A percentile compares a stretch with the other conserved stretches of the same genome.
Evolutionary conservation across 2,329 filamentous ascomycete genomes (phyloP).

Genomic region (Arthrobotrys iridis): DNA sequence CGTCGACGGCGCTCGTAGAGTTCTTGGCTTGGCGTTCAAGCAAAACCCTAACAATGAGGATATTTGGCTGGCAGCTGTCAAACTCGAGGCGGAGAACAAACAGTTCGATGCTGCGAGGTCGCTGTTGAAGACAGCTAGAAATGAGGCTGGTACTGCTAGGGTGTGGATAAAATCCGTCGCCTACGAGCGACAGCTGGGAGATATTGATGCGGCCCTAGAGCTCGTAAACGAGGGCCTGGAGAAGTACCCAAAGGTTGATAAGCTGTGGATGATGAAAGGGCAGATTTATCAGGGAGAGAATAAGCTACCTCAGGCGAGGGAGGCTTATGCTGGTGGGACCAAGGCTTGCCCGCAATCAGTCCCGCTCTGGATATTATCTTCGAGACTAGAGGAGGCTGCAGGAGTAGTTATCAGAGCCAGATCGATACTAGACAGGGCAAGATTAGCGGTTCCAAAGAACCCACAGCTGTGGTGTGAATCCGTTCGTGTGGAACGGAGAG

Average conservation of each 20-base stretch:
- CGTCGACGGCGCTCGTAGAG: conserved; percentile 83
- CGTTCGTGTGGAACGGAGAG: conserved; percentile 89
- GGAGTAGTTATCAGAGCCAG: conserved; percentile 90
- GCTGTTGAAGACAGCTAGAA: conserved; percentile 81
- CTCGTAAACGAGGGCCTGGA: conserved; percentile 87
- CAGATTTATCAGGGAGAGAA: conserved; percentile 91
- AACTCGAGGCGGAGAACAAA: conserved; percentile 90
- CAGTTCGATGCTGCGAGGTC: conserved; percentile 83
- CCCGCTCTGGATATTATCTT: conserved; percentile 87
- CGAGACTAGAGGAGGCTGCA: conserved; percentile 83
- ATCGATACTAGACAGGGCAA: conserved; percentile 89
- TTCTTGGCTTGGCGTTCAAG: conserved; percentile 89
- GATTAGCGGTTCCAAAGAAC: conserved; percentile 85
- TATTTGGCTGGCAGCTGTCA: conserved; percentile 96
- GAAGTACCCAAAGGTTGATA: conserved; percentile 83
- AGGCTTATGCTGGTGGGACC: conserved; percentile 88
- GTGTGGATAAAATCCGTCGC: conserved; percentile 97
- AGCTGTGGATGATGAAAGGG: conserved; percentile 98
- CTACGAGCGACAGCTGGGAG: conserved; percentile 85
- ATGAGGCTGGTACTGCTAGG: conserved; percentile 90
- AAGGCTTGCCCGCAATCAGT: conserved; percentile 85
- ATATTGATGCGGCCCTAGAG: conserved; percentile 82
- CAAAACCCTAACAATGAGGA: conserved; percentile 97
- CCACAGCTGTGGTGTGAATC: conserved; percentile 89
- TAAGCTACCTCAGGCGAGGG: conserved; percentile 83